Evolutionary conservation across 768 basidiomycete species (phyloP), one percentile per base, ranked within the genome.

Genomic region (Russula foetens): DNA sequence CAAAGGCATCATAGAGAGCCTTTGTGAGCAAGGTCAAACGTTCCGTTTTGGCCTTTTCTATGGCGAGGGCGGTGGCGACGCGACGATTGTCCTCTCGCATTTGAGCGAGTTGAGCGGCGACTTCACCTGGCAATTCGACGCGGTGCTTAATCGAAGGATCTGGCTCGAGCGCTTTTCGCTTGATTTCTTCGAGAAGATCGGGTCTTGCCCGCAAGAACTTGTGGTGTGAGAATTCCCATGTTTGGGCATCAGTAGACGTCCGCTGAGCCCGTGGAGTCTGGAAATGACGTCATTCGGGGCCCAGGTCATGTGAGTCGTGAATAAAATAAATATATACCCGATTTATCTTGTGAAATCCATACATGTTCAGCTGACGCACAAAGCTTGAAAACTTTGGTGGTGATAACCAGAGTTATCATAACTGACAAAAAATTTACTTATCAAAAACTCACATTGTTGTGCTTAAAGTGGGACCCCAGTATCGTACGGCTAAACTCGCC

Each of bases 341-440:
- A 71, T 92, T 92, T 74, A 91, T 91, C 75, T 95, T 95, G 76
- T 92, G 91, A 73, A 95, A 96, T 28, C 92, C 92, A 69, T 94
- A 96, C 90, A 95, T 95, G 79, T 96, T 95, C 64, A 95, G 81
- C 70, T 96, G 93, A 65, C 94, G 85, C 56, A 95, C 92, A 71
- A 97, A 96, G 69, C 89, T 91, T 14, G 90, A 92, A 72, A 97
- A 96, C 85, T 96, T 9, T 24, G 35, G 9, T 11, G 9, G 14
- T 12, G 35, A 6, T 12, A 35, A 11, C 14, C 35, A 35, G 35
- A n/a, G n/a, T n/a, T 35, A 11, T 12, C 9, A 12, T 35, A 35
- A 35, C 35, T n/a, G n/a, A n/a, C n/a, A n/a, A 24, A 28, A 29
- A 44, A 29, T 35, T 54, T 26, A 52, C 33, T n/a, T 47, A 31